Conservation (phyloP, 768 basidiomycete genomes). For the Kwoniella sp. region DNA sequence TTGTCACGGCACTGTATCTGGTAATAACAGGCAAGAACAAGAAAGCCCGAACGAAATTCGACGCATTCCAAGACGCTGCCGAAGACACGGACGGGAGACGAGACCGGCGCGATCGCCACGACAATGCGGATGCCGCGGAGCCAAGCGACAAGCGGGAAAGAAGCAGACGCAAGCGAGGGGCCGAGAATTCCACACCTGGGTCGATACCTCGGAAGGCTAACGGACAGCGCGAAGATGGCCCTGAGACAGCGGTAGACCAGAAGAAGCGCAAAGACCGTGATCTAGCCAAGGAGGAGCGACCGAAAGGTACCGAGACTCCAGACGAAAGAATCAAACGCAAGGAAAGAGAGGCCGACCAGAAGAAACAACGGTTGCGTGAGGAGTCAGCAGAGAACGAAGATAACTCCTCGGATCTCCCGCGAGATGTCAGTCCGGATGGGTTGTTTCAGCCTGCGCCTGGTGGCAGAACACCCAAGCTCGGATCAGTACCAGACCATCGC, state of each 20-base stretch:
- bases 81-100: neutral
- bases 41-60: neutral
- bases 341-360: neutral
- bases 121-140: neutral
- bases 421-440: neutral
- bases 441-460: neutral
- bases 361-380: neutral
- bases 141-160: neutral
- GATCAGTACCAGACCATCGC: slow-evolving; percentile 8
- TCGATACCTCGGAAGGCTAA: neutral
- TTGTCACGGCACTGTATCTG: neutral
- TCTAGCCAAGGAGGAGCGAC: neutral
- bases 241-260: neutral
- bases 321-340: neutral
- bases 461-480: neutral
- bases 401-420: neutral
- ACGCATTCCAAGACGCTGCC: neutral
- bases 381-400: slow-evolving; percentile 1
- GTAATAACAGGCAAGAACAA: slow-evolving; percentile 3
- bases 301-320: neutral
- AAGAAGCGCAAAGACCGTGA: neutral
- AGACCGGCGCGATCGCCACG: too few species aligned
- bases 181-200: neutral
- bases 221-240: neutral
- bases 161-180: neutral